These are phyloP conservation scores for Funneliformis mosseae DNA, from an alignment of 192 early-diverging fungal genomes.

Conservation along the genomic window DNA sequence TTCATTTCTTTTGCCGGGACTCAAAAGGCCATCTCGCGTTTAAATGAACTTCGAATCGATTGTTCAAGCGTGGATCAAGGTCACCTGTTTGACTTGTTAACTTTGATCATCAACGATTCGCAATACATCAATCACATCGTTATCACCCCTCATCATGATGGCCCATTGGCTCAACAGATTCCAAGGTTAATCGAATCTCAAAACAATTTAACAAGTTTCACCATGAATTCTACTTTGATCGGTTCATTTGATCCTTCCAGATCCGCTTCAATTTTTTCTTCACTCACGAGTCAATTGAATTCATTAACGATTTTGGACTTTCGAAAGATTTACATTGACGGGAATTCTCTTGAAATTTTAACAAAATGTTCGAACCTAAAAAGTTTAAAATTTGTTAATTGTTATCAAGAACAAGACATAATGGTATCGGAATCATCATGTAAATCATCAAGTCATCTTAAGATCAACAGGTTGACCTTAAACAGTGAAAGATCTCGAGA, in stretches of 20 bases:
- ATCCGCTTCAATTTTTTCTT: slow-evolving; percentile 16
- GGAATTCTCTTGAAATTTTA: slow-evolving; percentile 23
- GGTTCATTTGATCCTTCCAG: slow-evolving; percentile 8
- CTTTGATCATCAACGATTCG: background rate
- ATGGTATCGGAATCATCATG: background rate
- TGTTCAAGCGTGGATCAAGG: background rate
- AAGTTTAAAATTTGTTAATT: slow-evolving; percentile 16
- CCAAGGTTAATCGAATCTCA: slow-evolving; percentile 19
- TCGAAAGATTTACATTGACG: slow-evolving; percentile 2
- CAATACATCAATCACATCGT: background rate
- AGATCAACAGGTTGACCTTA: background rate
- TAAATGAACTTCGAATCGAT: slow-evolving; percentile 3
- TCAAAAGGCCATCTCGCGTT: background rate
- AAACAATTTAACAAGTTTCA: background rate
- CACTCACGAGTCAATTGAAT: slow-evolving; percentile 2
- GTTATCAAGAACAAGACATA: slow-evolving; percentile 25
- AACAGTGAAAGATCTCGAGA: background rate
- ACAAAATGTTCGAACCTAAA: slow-evolving; percentile 22
- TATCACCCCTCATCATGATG: background rate
- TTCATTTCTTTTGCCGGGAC: background rate
- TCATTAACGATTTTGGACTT: background rate
- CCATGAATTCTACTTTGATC: background rate
- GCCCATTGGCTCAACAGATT: background rate
- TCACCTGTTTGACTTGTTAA: background rate
- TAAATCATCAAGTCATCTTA: background rate